phyloP scores from a whole-genome alignment of 352 stramenopile genomes.

The Phytophthora pistaciae region DNA sequence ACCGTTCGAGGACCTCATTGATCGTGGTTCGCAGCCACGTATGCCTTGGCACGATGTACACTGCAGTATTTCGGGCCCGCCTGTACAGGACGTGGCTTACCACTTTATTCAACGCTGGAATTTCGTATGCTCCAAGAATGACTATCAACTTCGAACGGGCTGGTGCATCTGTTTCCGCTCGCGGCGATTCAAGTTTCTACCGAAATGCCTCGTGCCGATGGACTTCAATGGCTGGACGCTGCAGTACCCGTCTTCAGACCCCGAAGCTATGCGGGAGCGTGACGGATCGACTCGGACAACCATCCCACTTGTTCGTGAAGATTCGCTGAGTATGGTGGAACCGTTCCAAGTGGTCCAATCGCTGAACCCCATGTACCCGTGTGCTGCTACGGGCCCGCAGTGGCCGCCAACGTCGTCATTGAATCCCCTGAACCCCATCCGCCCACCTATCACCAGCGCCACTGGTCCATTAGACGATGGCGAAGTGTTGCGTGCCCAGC shows the following conservation, averaged over 20 bases:
- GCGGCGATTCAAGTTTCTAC: conserved; percentile 84
- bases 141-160: conserved; percentile 86
- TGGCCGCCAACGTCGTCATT: conserved; percentile 37
- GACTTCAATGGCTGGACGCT: conserved; percentile 87
- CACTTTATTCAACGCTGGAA: conserved; percentile 95
- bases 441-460: conserved; percentile 25
- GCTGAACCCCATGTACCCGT: conserved; percentile 45
- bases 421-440: conserved; percentile 42
- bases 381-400: conserved; percentile 36
- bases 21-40: conserved; percentile 76
- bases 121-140: conserved; percentile 90
- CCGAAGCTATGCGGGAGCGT: conserved; percentile 41
- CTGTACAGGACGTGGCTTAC: conserved; percentile 87
- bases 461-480: conserved; percentile 43
- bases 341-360: conserved; percentile 64
- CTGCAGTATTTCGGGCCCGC: conserved; percentile 81
- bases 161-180: conserved; percentile 91
- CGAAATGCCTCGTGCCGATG: conserved; percentile 89
- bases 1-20: conserved; percentile 86
- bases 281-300: conserved; percentile 46
- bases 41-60: conserved; percentile 93
- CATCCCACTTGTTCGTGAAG: conserved; percentile 61
- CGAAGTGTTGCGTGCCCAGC: conserved; percentile 69
- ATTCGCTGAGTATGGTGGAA: conserved; percentile 67
- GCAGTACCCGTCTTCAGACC: conserved; percentile 74